Evolutionary conservation across 116 monocot genomes (phyloP), one percentile per base, ranked within the genome.

Genomic region (Dioscorea cayenensis): DNA sequence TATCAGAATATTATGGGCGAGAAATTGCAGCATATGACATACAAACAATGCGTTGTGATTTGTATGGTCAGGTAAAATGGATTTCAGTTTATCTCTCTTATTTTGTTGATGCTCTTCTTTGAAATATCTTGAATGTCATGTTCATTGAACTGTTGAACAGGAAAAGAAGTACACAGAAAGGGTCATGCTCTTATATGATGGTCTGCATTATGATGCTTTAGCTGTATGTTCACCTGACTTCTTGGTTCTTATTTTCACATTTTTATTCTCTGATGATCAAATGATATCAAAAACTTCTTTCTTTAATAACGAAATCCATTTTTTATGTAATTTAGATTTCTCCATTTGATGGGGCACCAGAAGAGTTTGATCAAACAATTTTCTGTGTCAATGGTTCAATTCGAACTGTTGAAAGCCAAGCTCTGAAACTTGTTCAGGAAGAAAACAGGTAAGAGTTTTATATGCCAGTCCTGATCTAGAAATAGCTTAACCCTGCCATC

Each of bases 1-100:
- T 97, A 72, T 82, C 97, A 29, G 81, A 88, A 71, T 90, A 86
- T 85, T 93, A 93, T 85, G 81, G 78, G 9, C 90, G 88, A 79
- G 97, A 97, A 86, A 93, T 97, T 73, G 97, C 93, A 32, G 97
- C 93, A 66, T 97, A 90, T 86, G 97, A 97, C 71, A 89, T 93
- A 48, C 97, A 93, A 82, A 97, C 90, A 9, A 74, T 77, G 20
- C 90, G 97, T 5, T 97, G 97, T 71, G 97, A 97, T 84, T 77
- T 97, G 66, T 97, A 97, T 90, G 97, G 97, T 28, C 97, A 97
- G 83, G 97, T 90, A 23, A 23, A 43, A 55, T 55, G 55, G 55
- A 55, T 16, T 18, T 14, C 55, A 2, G 16, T 55, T 55, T 16
- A 55, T 1, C 17, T 55, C n/a, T 16, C 10, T 55, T 12, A 16